A percentile compares a stretch with the other conserved stretches of the same genome.
These are phyloP conservation scores for Cardamine chenopodiifolia DNA, from an alignment of 345 rosid species.

Conservation along the genomic window DNA sequence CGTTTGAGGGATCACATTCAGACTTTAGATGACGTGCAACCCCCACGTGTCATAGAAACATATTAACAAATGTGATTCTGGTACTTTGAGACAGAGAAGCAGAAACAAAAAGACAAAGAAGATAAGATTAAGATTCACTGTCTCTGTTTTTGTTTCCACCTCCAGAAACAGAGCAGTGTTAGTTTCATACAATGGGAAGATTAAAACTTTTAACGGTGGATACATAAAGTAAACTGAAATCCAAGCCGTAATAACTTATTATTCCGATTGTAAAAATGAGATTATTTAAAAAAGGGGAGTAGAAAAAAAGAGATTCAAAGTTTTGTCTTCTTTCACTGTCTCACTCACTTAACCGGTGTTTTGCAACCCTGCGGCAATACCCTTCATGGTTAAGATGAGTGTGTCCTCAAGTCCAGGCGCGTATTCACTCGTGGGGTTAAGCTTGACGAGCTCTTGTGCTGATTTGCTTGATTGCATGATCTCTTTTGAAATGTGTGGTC, in stretches of 20 bases:
- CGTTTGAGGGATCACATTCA: slow-evolving; percentile 39
- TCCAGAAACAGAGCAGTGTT: slow-evolving; percentile 36
- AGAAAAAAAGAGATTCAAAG: background rate
- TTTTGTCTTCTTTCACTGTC: background rate
- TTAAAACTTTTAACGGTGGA: slow-evolving; percentile 35
- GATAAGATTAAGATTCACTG: slow-evolving; percentile 28
- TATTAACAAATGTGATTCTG: slow-evolving; percentile 14
- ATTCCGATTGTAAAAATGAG: slow-evolving; percentile 14
- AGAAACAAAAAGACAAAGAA: slow-evolving; percentile 21
- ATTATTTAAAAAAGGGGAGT: background rate
- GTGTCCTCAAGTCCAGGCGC: slow-evolving; percentile 97
- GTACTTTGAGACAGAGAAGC: slow-evolving; percentile 3
- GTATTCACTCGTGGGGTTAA: slow-evolving; percentile 84
- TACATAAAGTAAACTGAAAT: slow-evolving; percentile 43
- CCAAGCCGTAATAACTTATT: slow-evolving; percentile 41
- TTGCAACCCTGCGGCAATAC: slow-evolving; percentile 92
- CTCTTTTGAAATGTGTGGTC: slow-evolving; percentile 90
- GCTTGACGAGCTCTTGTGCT: slow-evolving; percentile 69
- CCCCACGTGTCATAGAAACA: background rate
- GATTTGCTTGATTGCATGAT: slow-evolving; percentile 73
- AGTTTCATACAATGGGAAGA: slow-evolving; percentile 28
- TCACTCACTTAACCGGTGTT: slow-evolving; percentile 74
- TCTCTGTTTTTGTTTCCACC: slow-evolving; percentile 31
- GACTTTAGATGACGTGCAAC: slow-evolving; percentile 20
- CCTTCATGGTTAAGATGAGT: slow-evolving; percentile 97